Evolutionary conservation across 106 monocot species (phyloP), one percentile per base, ranked within the genome.

Genomic region (Acanthochlamys bracteata): DNA sequence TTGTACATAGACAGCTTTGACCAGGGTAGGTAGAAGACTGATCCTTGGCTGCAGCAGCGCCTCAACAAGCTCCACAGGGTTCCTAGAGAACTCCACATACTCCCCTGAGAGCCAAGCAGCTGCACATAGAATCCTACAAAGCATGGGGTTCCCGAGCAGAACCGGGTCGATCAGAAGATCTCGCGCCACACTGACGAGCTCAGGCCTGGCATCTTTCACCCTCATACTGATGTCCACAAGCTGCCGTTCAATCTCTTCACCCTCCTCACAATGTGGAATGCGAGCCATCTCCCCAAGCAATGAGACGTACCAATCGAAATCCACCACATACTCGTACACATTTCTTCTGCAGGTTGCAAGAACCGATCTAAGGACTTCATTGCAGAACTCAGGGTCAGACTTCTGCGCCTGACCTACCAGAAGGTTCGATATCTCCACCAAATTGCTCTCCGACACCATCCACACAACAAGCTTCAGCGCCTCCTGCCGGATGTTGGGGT

Each of bases 231-330:
- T 81, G 65, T 96, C 96, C 27, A 96, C 78, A 21, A 96, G 71
- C 76, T 91, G 91, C 41, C 78, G 68, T 61, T 84, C 90, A 55
- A 91, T 82, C 67, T 96, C 96, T 49, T 83, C 83, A 39, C 90
- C 91, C 64, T 78, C 68, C 4, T 67, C 51, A 58, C 84, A 88
- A 70, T 96, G 84, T 4, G 82, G 76, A 26, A 77, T 82, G 73
- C 91, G 74, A 10, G 80, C 71, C 74, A 96, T 85, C 3, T 82
- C 85, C 16, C 82, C 85, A 10, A 96, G 90, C 7, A 96, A 67
- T 7, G 70, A 76, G 7, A 91, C 82, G 70, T 90, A 91, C 96
- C 96, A 96, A 65, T 96, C 96, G 20, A 96, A 90, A 79, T 96
- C 96, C 39, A 72, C 27, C 13, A 96, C 70, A 24, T 91, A 59